Base-by-base conservation (phyloP, 2,329 filamentous ascomycete genomes). In the Phialophora verrucosa region DNA sequence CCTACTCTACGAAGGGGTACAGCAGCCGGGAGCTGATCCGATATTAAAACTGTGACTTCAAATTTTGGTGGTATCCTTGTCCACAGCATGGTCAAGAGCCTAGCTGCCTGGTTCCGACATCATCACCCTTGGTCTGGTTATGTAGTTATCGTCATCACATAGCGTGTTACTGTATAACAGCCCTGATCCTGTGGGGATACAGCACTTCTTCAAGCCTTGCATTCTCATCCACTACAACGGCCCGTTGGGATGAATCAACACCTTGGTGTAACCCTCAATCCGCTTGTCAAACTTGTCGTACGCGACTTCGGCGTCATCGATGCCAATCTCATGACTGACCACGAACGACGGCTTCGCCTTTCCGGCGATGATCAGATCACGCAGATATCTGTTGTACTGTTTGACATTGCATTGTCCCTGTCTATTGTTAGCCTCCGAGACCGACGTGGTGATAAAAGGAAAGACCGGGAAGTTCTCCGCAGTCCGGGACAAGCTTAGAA, bases 221-320 rank as follows among this genome's bases (percentile, higher is more conserved):
- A 6, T 14, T 31, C 14, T 4, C 14, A 2, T 27, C 35, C 23
- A 31, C 49, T 50, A 55, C 68, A 71, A 66, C n/a, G 68, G 68
- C 4, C 87, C 87, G 68, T 90, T 90, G 0, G 87, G 88, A 73
- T 89, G 88, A 65, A 90, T 87, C 65, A 89, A 77, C 12, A 90
- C 87, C 78, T 90, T 90, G 12, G 87, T 89, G 69, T 88, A 90
- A 0, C 88, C 88, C 53, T 90, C 87, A 38, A 88, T 83, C 57
- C 87, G 79, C 76, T 86, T 84, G 73, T 90, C 87, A 72, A 90
- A 90, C 74, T 89, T 90, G 55, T 87, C 82, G 71, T 90, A 90
- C 0, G 87, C 87, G 6, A 77, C 75, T 14, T 84, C 83, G 0
- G 86, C 87, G 25, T 88, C 86, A 2, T 89, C 87, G 25, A 90